Base-by-base conservation (phyloP, 768 basidiomycete species). In the Stropharia rugosoannulata region DNA sequence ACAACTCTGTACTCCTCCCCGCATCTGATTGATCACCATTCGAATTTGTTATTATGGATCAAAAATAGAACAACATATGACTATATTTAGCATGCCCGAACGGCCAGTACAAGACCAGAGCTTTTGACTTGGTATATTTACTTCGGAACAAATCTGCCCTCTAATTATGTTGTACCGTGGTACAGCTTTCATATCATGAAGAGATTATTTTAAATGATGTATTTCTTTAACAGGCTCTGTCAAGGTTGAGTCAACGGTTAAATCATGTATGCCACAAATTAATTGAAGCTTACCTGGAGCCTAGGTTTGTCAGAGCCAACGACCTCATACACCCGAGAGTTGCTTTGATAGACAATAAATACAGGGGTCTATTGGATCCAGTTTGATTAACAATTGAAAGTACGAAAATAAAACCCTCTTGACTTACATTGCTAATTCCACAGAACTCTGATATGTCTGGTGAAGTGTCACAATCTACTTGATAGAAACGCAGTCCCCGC, bases 391-490 rank as follows among this genome's bases (percentile, higher is more conserved):
- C n/a, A n/a, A n/a, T n/a, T n/a, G n/a, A 32, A 13, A 29, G 10
- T 18, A n/a, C 42, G 5, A 4, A 16, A 19, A 13, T 13, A 36
- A 18, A 36, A 25, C 22, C 19, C 9, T 15, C 40, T 15, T 11
- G 25, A 36, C 41, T 6, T 37, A 52, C 51, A 25, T 36, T 52
- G 18, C 9, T 37, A 13, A 52, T 52, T 22, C 43, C 32, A 37
- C 51, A 52, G 25, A 22, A 45, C 3, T 22, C 16, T 32, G 51
- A 52, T 36, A 52, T 43, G 25, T 52, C 51, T 37, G 51, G 51
- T 13, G 35, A 16, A 22, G 44, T 41, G 13, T 52, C 51, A 12
- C 41, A 43, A n/a, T 52, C 51, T 0, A 52, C 51, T 16, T 43
- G 42, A 42, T 44, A 52, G 41, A 52, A 52, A 8, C 42, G 51